phyloP scores from a whole-genome alignment of 2,329 filamentous ascomycete genomes.

The Aphanocladium album region DNA sequence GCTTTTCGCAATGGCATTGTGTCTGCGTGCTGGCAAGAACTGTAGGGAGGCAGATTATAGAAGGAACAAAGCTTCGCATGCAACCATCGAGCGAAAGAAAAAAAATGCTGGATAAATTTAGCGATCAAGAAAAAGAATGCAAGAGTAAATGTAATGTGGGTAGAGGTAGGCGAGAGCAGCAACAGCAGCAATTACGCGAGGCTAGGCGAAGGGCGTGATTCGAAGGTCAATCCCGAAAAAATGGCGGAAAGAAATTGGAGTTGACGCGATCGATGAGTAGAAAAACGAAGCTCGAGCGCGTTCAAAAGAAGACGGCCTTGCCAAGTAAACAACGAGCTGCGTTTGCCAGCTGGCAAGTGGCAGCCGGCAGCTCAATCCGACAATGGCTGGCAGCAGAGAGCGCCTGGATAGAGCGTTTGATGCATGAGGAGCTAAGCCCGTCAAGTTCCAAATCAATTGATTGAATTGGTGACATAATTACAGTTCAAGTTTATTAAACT shows the following conservation, averaged over 20 bases:
- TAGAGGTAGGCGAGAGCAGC: not conserved
- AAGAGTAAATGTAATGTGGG: constrained; percentile 8
- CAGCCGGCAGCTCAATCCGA: not conserved
- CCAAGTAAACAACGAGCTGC: not conserved
- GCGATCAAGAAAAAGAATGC: not conserved
- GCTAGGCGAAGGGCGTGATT: constrained; percentile 4
- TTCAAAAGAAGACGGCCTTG: not conserved
- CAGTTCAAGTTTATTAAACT: too few species aligned
- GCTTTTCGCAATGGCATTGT: constrained; percentile 7
- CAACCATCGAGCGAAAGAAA: not conserved
- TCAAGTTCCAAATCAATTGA: too few species aligned
- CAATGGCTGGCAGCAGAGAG: too few species aligned
- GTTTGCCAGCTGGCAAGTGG: constrained; percentile 6
- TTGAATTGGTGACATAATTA: too few species aligned
- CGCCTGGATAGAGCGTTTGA: too few species aligned
- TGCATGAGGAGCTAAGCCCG: too few species aligned
- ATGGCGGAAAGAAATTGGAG: not conserved
- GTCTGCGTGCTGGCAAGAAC: too few species aligned
- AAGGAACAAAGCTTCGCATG: not conserved
- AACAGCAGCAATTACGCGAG: not conserved
- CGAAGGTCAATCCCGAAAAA: too few species aligned
- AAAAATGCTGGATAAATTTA: not conserved
- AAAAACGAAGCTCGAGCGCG: not conserved
- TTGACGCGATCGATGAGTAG: not conserved
- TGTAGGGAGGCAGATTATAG: not conserved